Evolutionary conservation across 257 asterid species (phyloP).

Genomic region (Solanum pimpinellifolium): DNA sequence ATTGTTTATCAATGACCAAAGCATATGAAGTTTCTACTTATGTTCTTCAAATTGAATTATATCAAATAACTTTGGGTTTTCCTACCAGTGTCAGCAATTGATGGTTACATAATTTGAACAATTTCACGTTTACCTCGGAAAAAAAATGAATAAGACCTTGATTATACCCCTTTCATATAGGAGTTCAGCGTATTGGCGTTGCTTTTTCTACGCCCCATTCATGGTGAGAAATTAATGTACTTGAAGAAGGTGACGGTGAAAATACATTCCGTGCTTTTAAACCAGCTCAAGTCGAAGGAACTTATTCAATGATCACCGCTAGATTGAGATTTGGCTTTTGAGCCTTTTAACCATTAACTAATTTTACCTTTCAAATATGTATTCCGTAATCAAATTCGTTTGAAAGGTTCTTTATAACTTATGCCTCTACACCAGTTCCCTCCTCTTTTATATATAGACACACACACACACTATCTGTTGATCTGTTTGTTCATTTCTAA

Average conservation of each 20-base stretch:
- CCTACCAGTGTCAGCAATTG: background rate
- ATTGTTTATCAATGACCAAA: background rate
- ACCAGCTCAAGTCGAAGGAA: background rate
- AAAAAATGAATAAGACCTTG: background rate
- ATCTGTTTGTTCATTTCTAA: background rate
- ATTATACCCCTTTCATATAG: background rate
- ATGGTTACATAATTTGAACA: background rate
- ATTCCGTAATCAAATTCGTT: background rate
- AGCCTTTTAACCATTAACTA: background rate
- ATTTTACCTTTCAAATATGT: background rate
- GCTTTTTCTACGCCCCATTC: background rate
- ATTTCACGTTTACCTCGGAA: background rate
- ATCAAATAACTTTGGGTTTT: background rate
- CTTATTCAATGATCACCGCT: background rate
- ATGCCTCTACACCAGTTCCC: background rate
- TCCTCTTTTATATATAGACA: too few relatives aligned
- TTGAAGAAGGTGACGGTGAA: background rate
- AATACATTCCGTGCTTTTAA: background rate
- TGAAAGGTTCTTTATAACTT: background rate
- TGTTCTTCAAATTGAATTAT: background rate
- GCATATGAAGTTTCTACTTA: background rate
- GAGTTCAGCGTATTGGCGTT: background rate
- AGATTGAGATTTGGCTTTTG: background rate
- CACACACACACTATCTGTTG: background rate
- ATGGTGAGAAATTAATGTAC: background rate